Evolutionary conservation across 129 eudicot species (phyloP).

Genomic region (carrot (Daucus carota)): DNA sequence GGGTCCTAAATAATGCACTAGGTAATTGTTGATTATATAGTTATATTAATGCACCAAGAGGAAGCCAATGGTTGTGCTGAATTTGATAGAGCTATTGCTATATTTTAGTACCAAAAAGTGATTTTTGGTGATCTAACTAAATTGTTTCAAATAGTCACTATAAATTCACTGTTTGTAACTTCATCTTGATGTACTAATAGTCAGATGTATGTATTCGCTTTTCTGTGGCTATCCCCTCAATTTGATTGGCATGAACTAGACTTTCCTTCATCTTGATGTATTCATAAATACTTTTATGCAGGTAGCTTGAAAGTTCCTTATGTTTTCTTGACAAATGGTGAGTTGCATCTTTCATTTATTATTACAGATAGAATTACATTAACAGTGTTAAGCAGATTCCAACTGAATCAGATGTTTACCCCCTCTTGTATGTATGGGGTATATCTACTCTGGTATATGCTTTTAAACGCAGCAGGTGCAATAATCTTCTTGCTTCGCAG

Average conservation of each 20-base stretch:
- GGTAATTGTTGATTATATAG: too few species aligned
- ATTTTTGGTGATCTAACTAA: too few species aligned
- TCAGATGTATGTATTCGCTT: background rate
- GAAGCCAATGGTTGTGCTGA: too few species aligned
- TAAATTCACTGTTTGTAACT: background rate
- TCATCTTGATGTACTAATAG: background rate
- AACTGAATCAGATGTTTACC: background rate
- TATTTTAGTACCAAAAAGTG: too few species aligned
- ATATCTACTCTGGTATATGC: background rate
- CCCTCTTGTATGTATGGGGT: background rate
- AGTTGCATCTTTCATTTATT: background rate
- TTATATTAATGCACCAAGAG: too few species aligned
- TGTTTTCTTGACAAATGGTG: constrained; percentile 58
- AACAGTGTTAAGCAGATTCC: background rate
- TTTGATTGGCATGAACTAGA: background rate
- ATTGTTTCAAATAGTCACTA: too few species aligned
- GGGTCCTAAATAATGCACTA: too few species aligned
- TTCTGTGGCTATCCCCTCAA: background rate
- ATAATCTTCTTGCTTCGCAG: background rate
- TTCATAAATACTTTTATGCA: constrained; percentile 13
- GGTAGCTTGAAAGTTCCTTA: constrained; percentile 52
- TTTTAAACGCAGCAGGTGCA: background rate
- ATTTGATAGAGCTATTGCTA: too few species aligned
- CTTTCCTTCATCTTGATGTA: too few species aligned
- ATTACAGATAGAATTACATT: background rate